Evolutionary conservation across 2,329 filamentous ascomycete genomes (phyloP).

Genomic region (Alternaria incomplexa): DNA sequence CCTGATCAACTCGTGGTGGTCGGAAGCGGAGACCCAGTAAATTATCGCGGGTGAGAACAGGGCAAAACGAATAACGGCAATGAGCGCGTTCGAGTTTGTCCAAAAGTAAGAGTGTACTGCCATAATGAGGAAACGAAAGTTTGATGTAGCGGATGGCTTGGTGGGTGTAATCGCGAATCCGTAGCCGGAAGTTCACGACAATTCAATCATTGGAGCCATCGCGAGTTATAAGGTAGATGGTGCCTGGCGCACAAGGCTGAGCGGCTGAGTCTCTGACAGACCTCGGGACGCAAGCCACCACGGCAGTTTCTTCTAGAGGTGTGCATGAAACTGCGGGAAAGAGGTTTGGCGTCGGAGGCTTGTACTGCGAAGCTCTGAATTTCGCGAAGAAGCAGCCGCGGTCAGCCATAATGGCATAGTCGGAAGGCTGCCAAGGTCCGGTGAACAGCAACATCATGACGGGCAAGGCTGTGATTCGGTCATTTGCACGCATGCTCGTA

Average conservation of each 20-base stretch:
- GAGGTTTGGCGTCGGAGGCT: not conserved
- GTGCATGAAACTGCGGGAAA: not conserved
- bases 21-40: not conserved
- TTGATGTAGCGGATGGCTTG: not conserved
- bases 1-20: constrained; percentile 12
- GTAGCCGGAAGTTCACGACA: not conserved
- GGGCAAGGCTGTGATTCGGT: not conserved
- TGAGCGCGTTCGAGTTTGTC: not conserved
- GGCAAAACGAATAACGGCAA: constrained; percentile 5
- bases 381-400: not conserved
- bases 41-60: not conserved
- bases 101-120: not conserved
- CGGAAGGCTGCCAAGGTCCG: constrained; percentile 16
- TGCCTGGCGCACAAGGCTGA: not conserved
- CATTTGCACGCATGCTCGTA: not conserved
- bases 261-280: not conserved
- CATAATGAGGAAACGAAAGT: not conserved
- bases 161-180: not conserved
- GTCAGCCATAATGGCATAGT: constrained; percentile 2
- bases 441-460: constrained; percentile 9
- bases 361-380: not conserved
- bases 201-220: not conserved
- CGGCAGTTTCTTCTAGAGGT: not conserved
- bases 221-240: not conserved
- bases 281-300: not conserved